These are phyloP conservation scores for Arthrobotrys conoides DNA, from an alignment of 2,329 filamentous ascomycete genomes.

Conservation along the genomic window DNA sequence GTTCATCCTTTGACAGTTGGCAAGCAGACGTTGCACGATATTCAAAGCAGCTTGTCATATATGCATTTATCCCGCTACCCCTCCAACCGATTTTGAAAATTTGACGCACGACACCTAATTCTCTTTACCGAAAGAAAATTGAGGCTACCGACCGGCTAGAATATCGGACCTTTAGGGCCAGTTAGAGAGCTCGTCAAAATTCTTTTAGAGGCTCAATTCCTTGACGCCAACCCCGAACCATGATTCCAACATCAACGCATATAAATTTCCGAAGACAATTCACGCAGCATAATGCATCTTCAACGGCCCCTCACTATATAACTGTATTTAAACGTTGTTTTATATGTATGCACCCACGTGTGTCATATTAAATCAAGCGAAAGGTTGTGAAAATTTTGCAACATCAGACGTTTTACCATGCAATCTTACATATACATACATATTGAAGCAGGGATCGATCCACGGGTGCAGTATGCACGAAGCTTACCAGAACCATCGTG, in stretches of 20 bases:
- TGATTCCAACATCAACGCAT: slow-evolving; percentile 30
- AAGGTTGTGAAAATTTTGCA: neutral
- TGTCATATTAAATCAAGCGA: slow-evolving; percentile 5
- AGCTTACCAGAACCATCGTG: neutral
- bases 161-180: slow-evolving; percentile 18
- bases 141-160: slow-evolving; percentile 5
- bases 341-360: slow-evolving; percentile 1
- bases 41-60: slow-evolving; percentile 17
- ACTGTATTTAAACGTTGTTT: neutral
- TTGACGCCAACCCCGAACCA: slow-evolving; percentile 16
- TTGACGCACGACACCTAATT: slow-evolving; percentile 13
- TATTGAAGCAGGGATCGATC: neutral
- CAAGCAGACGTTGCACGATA: slow-evolving; percentile 21
- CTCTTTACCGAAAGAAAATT: too few relatives aligned
- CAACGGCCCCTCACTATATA: neutral
- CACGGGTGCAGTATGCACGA: slow-evolving; percentile 3
- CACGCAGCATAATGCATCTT: slow-evolving; percentile 7
- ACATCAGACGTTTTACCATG: slow-evolving; percentile 12
- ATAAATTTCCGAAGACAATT: slow-evolving; percentile 22
- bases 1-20: slow-evolving; percentile 22
- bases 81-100: slow-evolving; percentile 11
- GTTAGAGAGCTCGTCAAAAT: slow-evolving; percentile 9
- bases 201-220: slow-evolving; percentile 18
- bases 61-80: slow-evolving; percentile 23
- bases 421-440: slow-evolving; percentile 8